Conservation (phyloP, 331 rosid genomes). For the Pyracantha coccinea region DNA sequence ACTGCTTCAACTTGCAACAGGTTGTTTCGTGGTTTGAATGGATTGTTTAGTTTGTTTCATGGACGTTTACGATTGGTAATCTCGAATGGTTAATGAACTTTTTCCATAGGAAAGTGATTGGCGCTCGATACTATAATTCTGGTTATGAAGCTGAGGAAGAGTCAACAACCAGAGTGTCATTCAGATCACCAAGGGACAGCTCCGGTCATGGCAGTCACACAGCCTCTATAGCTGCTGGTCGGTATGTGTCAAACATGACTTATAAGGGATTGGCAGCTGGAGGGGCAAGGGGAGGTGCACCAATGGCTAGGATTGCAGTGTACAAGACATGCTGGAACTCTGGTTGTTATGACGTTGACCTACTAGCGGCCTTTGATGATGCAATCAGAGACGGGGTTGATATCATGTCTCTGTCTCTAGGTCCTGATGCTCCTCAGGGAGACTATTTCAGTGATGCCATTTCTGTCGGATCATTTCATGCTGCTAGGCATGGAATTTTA, state of each 20-base stretch:
- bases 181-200: constrained; percentile 75
- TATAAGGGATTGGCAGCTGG: constrained; percentile 66
- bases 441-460: constrained; percentile 73
- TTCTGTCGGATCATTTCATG: constrained; percentile 73
- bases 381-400: constrained; percentile 83
- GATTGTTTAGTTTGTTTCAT: constrained; percentile 9
- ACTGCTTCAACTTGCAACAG: constrained; percentile 76
- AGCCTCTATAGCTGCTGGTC: constrained; percentile 68
- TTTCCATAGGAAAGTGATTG: constrained; percentile 63
- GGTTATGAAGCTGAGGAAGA: constrained; percentile 74
- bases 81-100: constrained; percentile 21
- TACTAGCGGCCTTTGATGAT: constrained; percentile 77
- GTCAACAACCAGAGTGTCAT: constrained; percentile 36
- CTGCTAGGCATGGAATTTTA: constrained; percentile 54
- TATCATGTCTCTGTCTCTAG: constrained; percentile 62
- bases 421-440: constrained; percentile 76
- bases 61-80: constrained; percentile 3
- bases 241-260: constrained; percentile 51
- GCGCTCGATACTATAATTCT: constrained; percentile 71
- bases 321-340: constrained; percentile 87
- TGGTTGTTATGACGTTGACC: constrained; percentile 79
- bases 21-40: constrained; percentile 30
- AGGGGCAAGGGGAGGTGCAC: constrained; percentile 76
- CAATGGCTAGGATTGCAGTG: constrained; percentile 66
- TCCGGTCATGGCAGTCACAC: constrained; percentile 87